Conservation (phyloP, 768 basidiomycete genomes). For the Rhodotorula diobovata region DNA sequence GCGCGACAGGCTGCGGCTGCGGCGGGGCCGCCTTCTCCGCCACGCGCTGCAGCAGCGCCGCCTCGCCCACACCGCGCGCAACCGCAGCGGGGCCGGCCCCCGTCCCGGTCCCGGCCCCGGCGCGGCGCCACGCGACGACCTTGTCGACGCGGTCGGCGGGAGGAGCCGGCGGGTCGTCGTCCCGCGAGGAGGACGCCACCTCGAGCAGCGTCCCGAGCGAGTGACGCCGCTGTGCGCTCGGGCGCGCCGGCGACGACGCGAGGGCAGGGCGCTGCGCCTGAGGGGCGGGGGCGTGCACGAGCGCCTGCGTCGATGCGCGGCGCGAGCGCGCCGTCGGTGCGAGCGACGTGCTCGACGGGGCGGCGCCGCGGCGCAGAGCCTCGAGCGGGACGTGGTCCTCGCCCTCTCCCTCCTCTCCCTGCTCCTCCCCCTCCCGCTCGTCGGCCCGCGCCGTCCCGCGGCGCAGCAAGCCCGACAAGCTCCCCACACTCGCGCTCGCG, state of each 20-base stretch:
- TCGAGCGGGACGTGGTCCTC: background rate
- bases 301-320: background rate
- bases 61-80: background rate
- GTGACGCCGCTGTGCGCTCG: conserved; percentile 13
- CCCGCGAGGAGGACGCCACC: conserved; percentile 4
- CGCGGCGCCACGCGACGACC: conserved; percentile 2
- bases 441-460: background rate
- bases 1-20: too few species aligned
- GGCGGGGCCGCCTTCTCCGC: background rate
- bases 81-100: too few species aligned
- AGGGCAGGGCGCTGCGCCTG: background rate
- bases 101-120: too few species aligned
- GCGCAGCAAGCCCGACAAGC: conserved; percentile 7
- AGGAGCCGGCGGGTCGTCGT: background rate
- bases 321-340: background rate
- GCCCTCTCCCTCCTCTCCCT: background rate
- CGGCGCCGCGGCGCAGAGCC: background rate
- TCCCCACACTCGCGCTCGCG: conserved; percentile 6
- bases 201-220: conserved; percentile 32
- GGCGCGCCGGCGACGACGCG: background rate
- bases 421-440: background rate
- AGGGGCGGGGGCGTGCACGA: background rate
- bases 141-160: conserved; percentile 1
- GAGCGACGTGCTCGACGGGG: background rate
- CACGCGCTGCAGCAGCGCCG: background rate